A percentile compares a stretch with the other conserved stretches of the same genome.
Evolutionary conservation across 2,329 filamentous ascomycete genomes (phyloP).

Genomic region (Neonectria neomacrospora): DNA sequence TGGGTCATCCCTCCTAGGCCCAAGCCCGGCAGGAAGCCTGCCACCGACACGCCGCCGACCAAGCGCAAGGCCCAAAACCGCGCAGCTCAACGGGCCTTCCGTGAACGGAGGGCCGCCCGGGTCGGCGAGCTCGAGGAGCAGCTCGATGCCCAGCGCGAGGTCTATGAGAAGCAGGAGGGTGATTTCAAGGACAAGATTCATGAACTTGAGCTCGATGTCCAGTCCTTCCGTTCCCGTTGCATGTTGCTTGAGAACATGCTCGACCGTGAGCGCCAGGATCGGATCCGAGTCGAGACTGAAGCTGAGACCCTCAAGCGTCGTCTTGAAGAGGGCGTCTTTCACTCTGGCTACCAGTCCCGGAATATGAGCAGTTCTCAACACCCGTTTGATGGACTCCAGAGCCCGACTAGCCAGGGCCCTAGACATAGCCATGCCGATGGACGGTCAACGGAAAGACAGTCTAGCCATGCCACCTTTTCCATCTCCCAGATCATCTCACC

Average conservation of each 20-base stretch:
- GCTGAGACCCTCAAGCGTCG: slow-evolving; percentile 50
- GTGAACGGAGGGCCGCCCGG: slow-evolving; percentile 85
- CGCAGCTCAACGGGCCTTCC: slow-evolving; percentile 89
- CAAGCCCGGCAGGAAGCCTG: slow-evolving; percentile 92
- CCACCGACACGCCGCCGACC: slow-evolving; percentile 90
- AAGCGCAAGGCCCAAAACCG: slow-evolving; percentile 96
- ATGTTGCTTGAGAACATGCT: slow-evolving; percentile 72
- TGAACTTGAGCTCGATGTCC: slow-evolving; percentile 72
- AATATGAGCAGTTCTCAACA: slow-evolving; percentile 43
- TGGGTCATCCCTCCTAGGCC: slow-evolving; percentile 87
- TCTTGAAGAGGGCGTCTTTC: slow-evolving; percentile 44
- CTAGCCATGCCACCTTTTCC: slow-evolving; percentile 60
- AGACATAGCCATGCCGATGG: slow-evolving; percentile 46
- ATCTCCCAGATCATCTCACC: slow-evolving; percentile 69
- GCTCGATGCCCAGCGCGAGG: slow-evolving; percentile 69
- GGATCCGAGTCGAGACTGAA: slow-evolving; percentile 56
- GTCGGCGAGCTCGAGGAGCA: slow-evolving; percentile 80
- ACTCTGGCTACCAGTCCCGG: slow-evolving; percentile 42
- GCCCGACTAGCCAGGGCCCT: slow-evolving; percentile 39
- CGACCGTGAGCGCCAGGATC: slow-evolving; percentile 65
- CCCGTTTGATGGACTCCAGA: slow-evolving; percentile 44
- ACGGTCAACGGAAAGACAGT: slow-evolving; percentile 42
- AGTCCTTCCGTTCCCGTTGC: slow-evolving; percentile 72
- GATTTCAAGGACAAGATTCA: slow-evolving; percentile 68
- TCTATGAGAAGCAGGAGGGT: slow-evolving; percentile 66